Base-by-base conservation (phyloP, 805 yeast species). In the Starmerella bombi region DNA sequence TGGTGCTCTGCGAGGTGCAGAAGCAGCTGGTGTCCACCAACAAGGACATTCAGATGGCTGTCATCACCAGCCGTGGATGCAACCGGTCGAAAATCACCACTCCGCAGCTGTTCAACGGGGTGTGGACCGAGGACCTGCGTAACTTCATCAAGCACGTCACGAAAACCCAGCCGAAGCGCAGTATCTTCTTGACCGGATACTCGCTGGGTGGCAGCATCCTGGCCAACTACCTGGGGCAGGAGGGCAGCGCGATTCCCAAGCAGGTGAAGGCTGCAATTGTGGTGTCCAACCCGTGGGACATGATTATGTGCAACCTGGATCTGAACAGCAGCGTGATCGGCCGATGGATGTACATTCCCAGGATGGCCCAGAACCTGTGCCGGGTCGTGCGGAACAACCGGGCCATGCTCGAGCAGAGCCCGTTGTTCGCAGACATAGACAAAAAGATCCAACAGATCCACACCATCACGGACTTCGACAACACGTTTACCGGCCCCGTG, bases 141-240 rank as follows among this genome's bases (percentile, higher is more conserved):
- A 69, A 64, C 40, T 67, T 74, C 7, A 63, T 82, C 38, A 59
- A 66, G 37, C 69, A 69, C 25, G 58, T 82, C 49, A 62, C 67
- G 32, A 43, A 45, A 32, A 55, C 62, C 36, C 77, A 66, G 54
- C 88, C 93, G 1, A 60, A 67, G 38, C 72, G 82, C n/a, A 63
- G 71, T 18, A 71, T 80, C 42, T 76, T 70, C 53, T 69, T 77
- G 25, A 74, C 72, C n/a, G 94, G 93, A 3, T 77, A 77, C 53
- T 77, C 86, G n/a, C 67, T 82, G 40, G 94, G 94, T 2, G 86
- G 80, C 0, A 68, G 77, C 3, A 67, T 82, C 25, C 62, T 81
- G 44, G 69, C 80, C 22, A 83, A 82, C 54, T 82, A 75, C 57
- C 55, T 82, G 17, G 88, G 85, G 8, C 78, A 73, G 52, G 75